A percentile compares a stretch with the other conserved stretches of the same genome.
Conservation (phyloP, 768 basidiomycete species). For the Podaxis carcinomalis region DNA sequence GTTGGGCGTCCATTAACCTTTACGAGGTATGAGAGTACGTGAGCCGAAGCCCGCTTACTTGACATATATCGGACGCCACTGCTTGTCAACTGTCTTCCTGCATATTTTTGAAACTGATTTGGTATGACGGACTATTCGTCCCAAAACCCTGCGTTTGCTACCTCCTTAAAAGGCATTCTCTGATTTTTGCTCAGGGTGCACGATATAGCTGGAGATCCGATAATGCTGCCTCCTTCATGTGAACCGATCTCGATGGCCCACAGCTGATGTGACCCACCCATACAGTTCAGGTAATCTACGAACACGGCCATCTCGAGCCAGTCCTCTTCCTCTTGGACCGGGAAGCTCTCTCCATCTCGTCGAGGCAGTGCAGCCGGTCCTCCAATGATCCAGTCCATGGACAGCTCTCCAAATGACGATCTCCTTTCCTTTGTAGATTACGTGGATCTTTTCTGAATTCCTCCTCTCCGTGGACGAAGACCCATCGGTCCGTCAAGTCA, state of each 20-base stretch:
- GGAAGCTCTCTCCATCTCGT: background rate
- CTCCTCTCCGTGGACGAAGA: conserved; percentile 13
- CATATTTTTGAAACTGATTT: conserved; percentile 11
- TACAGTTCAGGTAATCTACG: conserved; percentile 8
- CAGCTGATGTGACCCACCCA: conserved; percentile 7
- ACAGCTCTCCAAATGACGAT: conserved; percentile 7
- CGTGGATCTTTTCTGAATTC: background rate
- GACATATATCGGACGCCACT: conserved; percentile 41
- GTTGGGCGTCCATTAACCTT: conserved; percentile 38
- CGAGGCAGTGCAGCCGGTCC: conserved; percentile 11
- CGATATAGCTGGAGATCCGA: conserved; percentile 21
- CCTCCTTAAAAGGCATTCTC: conserved; percentile 6
- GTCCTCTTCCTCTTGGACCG: background rate
- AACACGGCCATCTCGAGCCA: conserved; percentile 3
- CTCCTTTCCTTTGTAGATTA: conserved; percentile 6
- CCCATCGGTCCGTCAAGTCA: conserved; percentile 7
- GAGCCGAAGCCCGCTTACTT: conserved; percentile 36
- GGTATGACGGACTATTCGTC: conserved; percentile 12
- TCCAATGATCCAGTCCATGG: conserved; percentile 10
- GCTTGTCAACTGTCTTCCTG: conserved; percentile 33
- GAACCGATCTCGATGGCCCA: conserved; percentile 8
- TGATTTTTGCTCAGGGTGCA: conserved; percentile 12
- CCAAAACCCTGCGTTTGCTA: conserved; percentile 8
- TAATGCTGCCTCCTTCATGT: conserved; percentile 8
- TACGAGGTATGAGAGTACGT: conserved; percentile 33